Conservation (phyloP, 2,329 filamentous ascomycete species). For the Stagonosporopsis rhizophila region DNA sequence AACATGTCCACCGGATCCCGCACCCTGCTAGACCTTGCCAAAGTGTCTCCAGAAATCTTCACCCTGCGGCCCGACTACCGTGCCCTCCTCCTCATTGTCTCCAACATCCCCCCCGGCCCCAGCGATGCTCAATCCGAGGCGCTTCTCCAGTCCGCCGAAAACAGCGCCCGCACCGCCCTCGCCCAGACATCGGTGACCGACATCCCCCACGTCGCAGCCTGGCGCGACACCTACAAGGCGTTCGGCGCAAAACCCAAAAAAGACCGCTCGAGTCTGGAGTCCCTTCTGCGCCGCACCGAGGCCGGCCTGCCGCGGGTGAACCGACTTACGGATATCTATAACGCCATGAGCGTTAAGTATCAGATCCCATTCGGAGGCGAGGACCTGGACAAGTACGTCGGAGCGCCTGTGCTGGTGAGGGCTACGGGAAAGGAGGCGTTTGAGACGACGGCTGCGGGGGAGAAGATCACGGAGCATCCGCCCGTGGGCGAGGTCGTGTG, state of each 20-base stretch:
- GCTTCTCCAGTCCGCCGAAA: constrained; percentile 41
- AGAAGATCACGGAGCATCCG: constrained; percentile 30
- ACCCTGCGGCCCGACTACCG: constrained; percentile 49
- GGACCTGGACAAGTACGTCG: constrained; percentile 49
- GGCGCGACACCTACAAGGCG: constrained; percentile 50
- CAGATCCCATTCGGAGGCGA: constrained; percentile 51
- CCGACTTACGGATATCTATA: constrained; percentile 51
- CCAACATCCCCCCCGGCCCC: constrained; percentile 41
- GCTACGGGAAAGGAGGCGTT: constrained; percentile 48
- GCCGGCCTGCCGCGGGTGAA: constrained; percentile 49
- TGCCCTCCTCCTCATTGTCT: constrained; percentile 45
- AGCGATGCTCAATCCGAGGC: constrained; percentile 42
- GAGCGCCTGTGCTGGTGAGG: constrained; percentile 40
- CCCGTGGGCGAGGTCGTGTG: constrained; percentile 49
- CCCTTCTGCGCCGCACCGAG: constrained; percentile 44
- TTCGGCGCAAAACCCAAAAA: constrained; percentile 52
- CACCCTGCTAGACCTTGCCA: background rate
- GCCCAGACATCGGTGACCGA: constrained; percentile 33
- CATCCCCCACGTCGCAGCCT: constrained; percentile 48
- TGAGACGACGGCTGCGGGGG: constrained; percentile 39
- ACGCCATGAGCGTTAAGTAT: constrained; percentile 50
- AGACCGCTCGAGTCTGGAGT: constrained; percentile 48
- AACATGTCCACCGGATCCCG: background rate
- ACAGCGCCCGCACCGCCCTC: constrained; percentile 20
- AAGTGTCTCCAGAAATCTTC: constrained; percentile 39